Conservation (phyloP, 805 yeast species). For the Hanseniaspora valbyensis region DNA sequence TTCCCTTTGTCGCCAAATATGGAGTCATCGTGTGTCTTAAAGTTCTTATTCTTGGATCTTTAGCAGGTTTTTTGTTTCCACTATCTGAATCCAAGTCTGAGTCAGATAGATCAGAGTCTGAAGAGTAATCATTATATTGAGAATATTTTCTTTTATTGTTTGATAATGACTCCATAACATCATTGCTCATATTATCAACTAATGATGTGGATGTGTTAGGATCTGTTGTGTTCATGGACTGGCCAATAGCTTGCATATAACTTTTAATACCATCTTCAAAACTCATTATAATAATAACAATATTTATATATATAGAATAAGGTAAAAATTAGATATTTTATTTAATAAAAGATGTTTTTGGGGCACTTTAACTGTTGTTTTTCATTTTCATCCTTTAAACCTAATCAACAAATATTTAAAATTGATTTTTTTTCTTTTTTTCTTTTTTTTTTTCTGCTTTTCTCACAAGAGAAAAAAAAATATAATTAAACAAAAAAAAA, state of each 20-base stretch:
- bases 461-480: no score
- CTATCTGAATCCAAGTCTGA: constrained; percentile 4
- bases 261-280: not conserved
- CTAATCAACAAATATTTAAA: no score
- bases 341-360: no score
- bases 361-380: no score
- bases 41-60: constrained; percentile 29
- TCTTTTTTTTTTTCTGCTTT: no score
- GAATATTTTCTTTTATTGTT: constrained; percentile 10
- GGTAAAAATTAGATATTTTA: no score
- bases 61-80: constrained; percentile 4
- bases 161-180: not conserved
- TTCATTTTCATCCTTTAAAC: no score
- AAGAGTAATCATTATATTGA: constrained; percentile 2
- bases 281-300: not conserved
- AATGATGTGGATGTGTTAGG: not conserved
- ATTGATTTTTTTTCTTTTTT: no score
- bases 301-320: no score
- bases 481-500: no score
- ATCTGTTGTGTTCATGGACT: not conserved
- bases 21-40: constrained; percentile 28
- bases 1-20: constrained; percentile 24
- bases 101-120: constrained; percentile 3
- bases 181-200: constrained; percentile 11
- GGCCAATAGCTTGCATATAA: not conserved